These are phyloP conservation scores for Fusarium sp. DNA, from an alignment of 2,329 filamentous ascomycete genomes.

Conservation along the genomic window DNA sequence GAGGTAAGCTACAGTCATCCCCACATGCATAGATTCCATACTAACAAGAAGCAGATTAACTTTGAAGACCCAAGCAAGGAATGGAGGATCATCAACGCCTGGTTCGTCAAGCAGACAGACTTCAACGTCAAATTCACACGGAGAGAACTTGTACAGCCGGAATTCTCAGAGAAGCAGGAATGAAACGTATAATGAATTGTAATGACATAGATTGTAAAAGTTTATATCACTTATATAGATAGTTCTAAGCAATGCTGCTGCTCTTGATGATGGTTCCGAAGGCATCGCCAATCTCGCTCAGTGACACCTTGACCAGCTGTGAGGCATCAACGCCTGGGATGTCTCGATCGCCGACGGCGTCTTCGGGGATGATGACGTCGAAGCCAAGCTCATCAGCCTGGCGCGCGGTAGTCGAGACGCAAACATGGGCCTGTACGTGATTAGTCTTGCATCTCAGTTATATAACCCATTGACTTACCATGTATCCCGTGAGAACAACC, in stretches of 20 bases:
- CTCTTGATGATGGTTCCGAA: constrained; percentile 68
- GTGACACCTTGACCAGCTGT: constrained; percentile 58
- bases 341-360: constrained; percentile 72
- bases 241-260: constrained; percentile 38
- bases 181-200: neutral
- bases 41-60: constrained; percentile 53
- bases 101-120: constrained; percentile 70
- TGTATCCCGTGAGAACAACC: constrained; percentile 69
- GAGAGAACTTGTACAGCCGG: constrained; percentile 54
- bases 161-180: constrained; percentile 12
- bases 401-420: constrained; percentile 70
- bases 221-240: no score
- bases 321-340: constrained; percentile 69
- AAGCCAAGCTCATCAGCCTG: constrained; percentile 69
- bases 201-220: neutral
- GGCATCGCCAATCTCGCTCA: constrained; percentile 69
- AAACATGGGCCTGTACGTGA: constrained; percentile 65
- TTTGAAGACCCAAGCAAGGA: constrained; percentile 64
- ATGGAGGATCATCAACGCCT: constrained; percentile 68
- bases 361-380: constrained; percentile 68
- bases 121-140: constrained; percentile 58
- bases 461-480: constrained; percentile 49
- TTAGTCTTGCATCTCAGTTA: neutral
- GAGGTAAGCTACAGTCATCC: constrained; percentile 8
- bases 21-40: accelerated